phyloP scores from a whole-genome alignment of 2,329 filamentous ascomycete species.

The Exophiala bonariae region DNA sequence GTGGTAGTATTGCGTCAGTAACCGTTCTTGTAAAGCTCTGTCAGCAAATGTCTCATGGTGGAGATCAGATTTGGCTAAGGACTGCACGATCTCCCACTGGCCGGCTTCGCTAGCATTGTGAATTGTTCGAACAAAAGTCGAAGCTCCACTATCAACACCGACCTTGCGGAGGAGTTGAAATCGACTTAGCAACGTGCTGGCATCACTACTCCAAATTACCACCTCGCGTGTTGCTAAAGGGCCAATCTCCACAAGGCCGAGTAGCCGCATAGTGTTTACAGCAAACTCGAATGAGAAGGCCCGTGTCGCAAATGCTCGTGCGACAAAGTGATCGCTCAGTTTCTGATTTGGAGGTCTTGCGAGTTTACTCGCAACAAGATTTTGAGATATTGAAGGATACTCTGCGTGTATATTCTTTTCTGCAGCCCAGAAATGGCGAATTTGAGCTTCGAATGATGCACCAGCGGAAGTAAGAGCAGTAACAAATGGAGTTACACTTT shows the following conservation, averaged over 20 bases:
- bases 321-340: constrained; percentile 69
- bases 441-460: constrained; percentile 26
- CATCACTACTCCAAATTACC: constrained; percentile 62
- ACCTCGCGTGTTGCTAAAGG: constrained; percentile 76
- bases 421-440: constrained; percentile 14
- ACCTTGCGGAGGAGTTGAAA: constrained; percentile 62
- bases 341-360: constrained; percentile 38
- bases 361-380: constrained; percentile 21
- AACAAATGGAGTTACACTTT: constrained; percentile 18
- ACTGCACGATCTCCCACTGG: constrained; percentile 53
- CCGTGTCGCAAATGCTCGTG: constrained; percentile 77
- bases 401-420: constrained; percentile 16
- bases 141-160: constrained; percentile 63
- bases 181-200: constrained; percentile 57
- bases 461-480: constrained; percentile 26
- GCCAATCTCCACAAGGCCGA: constrained; percentile 72
- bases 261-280: constrained; percentile 66
- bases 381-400: constrained; percentile 31
- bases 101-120: constrained; percentile 61
- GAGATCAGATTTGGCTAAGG: constrained; percentile 60
- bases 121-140: constrained; percentile 66
- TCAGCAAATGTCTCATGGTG: constrained; percentile 66
- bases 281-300: constrained; percentile 73
- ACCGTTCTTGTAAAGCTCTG: constrained; percentile 50
- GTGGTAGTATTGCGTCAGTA: constrained; percentile 56